Evolutionary conservation across 371 early-diverging fungal species (phyloP).

Genomic region (Mucor lusitanicus): DNA sequence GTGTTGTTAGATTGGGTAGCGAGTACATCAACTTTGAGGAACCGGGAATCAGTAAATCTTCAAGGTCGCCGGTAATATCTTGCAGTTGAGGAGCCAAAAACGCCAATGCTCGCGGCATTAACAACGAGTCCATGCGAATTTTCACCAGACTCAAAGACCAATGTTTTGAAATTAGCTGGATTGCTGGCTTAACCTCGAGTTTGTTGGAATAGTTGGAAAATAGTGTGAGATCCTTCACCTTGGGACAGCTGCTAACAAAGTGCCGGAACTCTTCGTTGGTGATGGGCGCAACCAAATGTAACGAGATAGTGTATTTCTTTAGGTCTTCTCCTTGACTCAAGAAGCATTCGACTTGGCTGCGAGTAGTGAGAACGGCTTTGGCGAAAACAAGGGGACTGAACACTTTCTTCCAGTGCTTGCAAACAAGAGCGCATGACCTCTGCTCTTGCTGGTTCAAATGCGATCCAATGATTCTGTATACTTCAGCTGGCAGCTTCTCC

Average conservation of each 20-base stretch:
- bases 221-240: neutral
- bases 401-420: neutral
- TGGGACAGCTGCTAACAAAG: neutral
- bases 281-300: neutral
- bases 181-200: neutral
- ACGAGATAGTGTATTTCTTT: neutral
- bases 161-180: neutral
- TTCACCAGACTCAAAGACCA: neutral
- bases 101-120: neutral
- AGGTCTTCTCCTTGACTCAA: neutral
- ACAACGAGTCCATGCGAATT: neutral
- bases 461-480: neutral
- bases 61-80: neutral
- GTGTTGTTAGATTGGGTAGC: neutral
- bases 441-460: neutral
- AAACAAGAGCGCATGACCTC: neutral
- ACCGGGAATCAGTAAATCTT: neutral
- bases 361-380: neutral
- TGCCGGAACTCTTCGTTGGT: neutral
- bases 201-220: neutral
- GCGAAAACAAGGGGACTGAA: neutral
- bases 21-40: neutral
- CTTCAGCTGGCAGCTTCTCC: neutral
- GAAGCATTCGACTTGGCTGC: neutral
- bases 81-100: neutral